Evolutionary conservation across 2,329 filamentous ascomycete species (phyloP).

Genomic region (Tolypocladium endophyticum): DNA sequence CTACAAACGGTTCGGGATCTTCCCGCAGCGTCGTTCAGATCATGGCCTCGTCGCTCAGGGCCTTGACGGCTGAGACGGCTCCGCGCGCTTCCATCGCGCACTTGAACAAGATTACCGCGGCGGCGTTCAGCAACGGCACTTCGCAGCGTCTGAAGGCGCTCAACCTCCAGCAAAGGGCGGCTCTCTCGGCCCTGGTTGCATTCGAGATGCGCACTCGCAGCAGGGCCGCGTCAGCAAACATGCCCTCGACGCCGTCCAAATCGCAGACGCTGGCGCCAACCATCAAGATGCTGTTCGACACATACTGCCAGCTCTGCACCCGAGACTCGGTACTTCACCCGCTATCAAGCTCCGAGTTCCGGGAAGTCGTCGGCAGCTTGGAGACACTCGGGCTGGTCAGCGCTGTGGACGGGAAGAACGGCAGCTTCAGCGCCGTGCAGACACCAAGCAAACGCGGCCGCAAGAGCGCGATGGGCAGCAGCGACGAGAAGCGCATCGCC

Average conservation of each 20-base stretch:
- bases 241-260: slow-evolving; percentile 49
- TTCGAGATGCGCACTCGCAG: slow-evolving; percentile 66
- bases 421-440: slow-evolving; percentile 51
- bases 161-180: slow-evolving; percentile 94
- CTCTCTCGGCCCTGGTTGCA: slow-evolving; percentile 77
- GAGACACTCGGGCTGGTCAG: slow-evolving; percentile 77
- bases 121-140: slow-evolving; percentile 83
- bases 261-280: slow-evolving; percentile 56
- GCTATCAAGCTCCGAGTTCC: slow-evolving; percentile 83
- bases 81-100: slow-evolving; percentile 84
- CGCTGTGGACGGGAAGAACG: slow-evolving; percentile 59
- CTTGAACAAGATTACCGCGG: slow-evolving; percentile 81
- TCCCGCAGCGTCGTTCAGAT: slow-evolving; percentile 35
- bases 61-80: slow-evolving; percentile 65
- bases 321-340: slow-evolving; percentile 83
- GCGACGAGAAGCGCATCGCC: slow-evolving; percentile 67
- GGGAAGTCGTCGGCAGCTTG: slow-evolving; percentile 80
- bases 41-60: slow-evolving; percentile 43
- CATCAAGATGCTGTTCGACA: slow-evolving; percentile 72
- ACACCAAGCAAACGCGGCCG: slow-evolving; percentile 63
- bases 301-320: slow-evolving; percentile 74
- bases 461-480: slow-evolving; percentile 39
- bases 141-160: slow-evolving; percentile 74
- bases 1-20: slow-evolving; percentile 14
- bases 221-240: slow-evolving; percentile 28